Base-by-base conservation (phyloP, 768 basidiomycete genomes). In the Scleroderma bovista region DNA sequence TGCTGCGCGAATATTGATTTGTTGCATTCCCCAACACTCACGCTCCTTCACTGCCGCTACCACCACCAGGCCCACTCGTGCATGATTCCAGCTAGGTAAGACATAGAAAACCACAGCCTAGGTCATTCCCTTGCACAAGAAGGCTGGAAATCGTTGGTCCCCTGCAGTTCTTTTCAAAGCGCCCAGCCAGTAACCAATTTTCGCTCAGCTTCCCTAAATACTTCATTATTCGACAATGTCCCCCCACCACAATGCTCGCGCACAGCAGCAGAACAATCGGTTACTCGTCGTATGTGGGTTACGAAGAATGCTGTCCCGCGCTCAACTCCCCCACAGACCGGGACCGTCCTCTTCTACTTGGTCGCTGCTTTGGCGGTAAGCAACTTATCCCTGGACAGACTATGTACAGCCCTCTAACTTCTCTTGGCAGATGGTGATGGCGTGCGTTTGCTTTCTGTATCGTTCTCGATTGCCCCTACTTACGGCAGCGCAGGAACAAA, bases 351-450 rank as follows among this genome's bases (percentile, higher is more conserved):
- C 12, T 94, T 94, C 69, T 94, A 94, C 64, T 79, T 94, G 49
- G 78, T 92, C n/a, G 90, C 91, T 48, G 91, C 91, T 20, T 69
- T 93, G 51, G 77, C 87, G 62, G 91, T 93, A 69, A 59, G 90
- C 82, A 20, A 40, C 44, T 17, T 23, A 16, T 26, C 39, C 17
- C 6, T 45, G 7, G 40, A 32, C 23, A 38, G 41, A 44, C 40
- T 48, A 26, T 47, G 47, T 24, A 54, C 37, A 19, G 31, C 41
- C 26, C 9, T 19, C 47, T 44, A 47, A 20, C 41, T 12, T 7
- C 50, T 16, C 29, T 43, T 46, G 39, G 1, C 62, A 92, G 89
- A 92, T 93, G 91, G 86, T 93, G 57, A 85, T 93, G 79, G 92
- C 88, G 86, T 92, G 75, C 44, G 66, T 49, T 49, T 59, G 39